Evolutionary conservation across 2,329 filamentous ascomycete genomes (phyloP).

Genomic region (Fusarium sulawesiense): DNA sequence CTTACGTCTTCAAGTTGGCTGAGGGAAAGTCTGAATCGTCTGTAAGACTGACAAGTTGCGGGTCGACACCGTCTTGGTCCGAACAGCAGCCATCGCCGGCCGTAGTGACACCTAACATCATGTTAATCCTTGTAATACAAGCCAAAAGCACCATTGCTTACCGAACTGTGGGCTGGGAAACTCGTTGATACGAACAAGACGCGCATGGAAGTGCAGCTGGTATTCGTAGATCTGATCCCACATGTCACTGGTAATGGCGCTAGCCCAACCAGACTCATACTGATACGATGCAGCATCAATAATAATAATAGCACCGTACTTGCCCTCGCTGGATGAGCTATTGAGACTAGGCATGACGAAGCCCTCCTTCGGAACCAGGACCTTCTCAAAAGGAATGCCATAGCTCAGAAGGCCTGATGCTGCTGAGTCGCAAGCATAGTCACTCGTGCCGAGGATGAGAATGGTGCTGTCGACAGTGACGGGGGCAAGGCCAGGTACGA

Average conservation of each 20-base stretch:
- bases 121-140: not conserved
- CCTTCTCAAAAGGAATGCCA: slow-evolving; percentile 26
- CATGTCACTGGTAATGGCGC: slow-evolving; percentile 22
- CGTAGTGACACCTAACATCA: not conserved
- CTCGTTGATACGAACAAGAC: slow-evolving; percentile 36
- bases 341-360: slow-evolving; percentile 24
- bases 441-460: slow-evolving; percentile 1
- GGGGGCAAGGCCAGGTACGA: not conserved
- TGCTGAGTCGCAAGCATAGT: slow-evolving; percentile 6
- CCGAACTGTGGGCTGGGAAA: slow-evolving; percentile 25
- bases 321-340: slow-evolving; percentile 8
- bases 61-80: not conserved
- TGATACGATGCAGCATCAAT: slow-evolving; percentile 28
- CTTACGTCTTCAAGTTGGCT: slow-evolving; percentile 32
- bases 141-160: not conserved
- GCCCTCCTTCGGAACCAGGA: slow-evolving; percentile 22
- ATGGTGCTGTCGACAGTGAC: slow-evolving; percentile 10
- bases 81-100: slow-evolving; percentile 3
- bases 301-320: slow-evolving; percentile 28
- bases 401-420: slow-evolving; percentile 26
- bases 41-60: slow-evolving; percentile 27
- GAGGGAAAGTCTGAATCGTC: slow-evolving; percentile 27
- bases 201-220: slow-evolving; percentile 25
- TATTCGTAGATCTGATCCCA: slow-evolving; percentile 28
- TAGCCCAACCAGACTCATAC: slow-evolving; percentile 26